Percentiles rank a stretch among this genome's conserved stretches.
Conservation (phyloP, 306 rosid species). For the Hylodesmum podocarpum region DNA sequence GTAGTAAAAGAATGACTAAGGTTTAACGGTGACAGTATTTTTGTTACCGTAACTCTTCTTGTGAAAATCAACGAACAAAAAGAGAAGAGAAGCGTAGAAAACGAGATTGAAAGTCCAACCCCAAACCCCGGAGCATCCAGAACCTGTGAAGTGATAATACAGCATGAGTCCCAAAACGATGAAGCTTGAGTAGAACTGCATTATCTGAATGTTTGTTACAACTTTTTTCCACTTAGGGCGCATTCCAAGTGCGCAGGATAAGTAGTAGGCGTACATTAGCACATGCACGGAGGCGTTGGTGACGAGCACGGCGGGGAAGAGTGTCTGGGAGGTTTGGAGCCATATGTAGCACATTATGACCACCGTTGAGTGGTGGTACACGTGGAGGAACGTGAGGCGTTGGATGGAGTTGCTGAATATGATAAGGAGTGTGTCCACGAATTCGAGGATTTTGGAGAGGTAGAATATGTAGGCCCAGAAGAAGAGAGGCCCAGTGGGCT, state of each 20-base stretch:
- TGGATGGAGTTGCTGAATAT: conserved; percentile 53
- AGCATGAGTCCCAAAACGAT: conserved; percentile 50
- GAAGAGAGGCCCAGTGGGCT: conserved; percentile 72
- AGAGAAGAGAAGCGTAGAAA: conserved; percentile 64
- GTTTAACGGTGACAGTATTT: not conserved
- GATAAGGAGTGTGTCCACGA: conserved; percentile 72
- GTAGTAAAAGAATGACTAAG: not conserved
- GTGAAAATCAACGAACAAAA: conserved; percentile 64
- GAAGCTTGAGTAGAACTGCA: conserved; percentile 70
- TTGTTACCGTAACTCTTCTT: conserved; percentile 46
- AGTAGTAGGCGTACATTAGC: conserved; percentile 79
- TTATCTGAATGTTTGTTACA: conserved; percentile 63
- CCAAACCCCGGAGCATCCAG: conserved; percentile 71
- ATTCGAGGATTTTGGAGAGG: conserved; percentile 82
- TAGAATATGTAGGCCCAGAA: conserved; percentile 94
- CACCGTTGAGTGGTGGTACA: conserved; percentile 80
- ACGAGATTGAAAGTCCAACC: conserved; percentile 73
- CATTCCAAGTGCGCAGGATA: conserved; percentile 57
- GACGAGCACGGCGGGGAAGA: conserved; percentile 64
- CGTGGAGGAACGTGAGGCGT: conserved; percentile 82
- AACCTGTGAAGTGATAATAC: conserved; percentile 49
- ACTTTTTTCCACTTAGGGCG: conserved; percentile 74
- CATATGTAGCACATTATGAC: conserved; percentile 69
- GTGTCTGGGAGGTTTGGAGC: conserved; percentile 61
- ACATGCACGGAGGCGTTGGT: conserved; percentile 71